A percentile compares a stretch with the other conserved stretches of the same genome.
These are phyloP conservation scores for Plasmodium adleri DNA, from an alignment of 169 alveolate species.

Conservation along the genomic window DNA sequence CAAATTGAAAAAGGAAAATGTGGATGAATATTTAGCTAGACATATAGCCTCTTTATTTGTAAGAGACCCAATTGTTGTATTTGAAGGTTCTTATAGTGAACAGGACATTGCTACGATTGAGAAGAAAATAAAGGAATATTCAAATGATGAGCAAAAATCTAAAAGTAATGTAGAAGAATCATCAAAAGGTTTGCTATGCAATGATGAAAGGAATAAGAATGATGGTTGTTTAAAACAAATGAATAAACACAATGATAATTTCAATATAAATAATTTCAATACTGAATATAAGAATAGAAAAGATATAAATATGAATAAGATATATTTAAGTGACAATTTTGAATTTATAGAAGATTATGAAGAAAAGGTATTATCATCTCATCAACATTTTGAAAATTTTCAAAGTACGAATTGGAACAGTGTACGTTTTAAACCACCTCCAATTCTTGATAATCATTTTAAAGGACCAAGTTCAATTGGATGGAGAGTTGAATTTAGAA, in stretches of 20 bases:
- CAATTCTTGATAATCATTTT: conserved; percentile 78
- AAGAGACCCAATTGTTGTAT: conserved; percentile 96
- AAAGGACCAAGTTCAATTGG: conserved; percentile 45
- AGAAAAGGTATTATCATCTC: conserved; percentile 68
- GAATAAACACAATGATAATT: not conserved
- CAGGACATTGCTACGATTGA: conserved; percentile 78
- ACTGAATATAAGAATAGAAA: not conserved
- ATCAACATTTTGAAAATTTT: conserved; percentile 93
- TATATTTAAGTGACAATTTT: conserved; percentile 46
- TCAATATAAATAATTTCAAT: not conserved
- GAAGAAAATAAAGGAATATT: conserved; percentile 16
- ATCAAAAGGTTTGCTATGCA: no score
- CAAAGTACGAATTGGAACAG: conserved; percentile 98
- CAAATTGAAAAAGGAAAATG: conserved; percentile 81
- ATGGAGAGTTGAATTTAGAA: conserved; percentile 97
- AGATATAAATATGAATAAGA: not conserved
- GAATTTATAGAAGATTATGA: conserved; percentile 67
- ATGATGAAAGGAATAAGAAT: not conserved
- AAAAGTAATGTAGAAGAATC: not conserved
- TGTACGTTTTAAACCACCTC: conserved; percentile 97
- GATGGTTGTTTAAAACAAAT: not conserved
- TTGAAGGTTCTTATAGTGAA: conserved; percentile 77
- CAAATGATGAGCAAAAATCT: conserved; percentile 43
- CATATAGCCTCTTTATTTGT: conserved; percentile 92
- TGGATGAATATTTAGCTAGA: conserved; percentile 91